Conservation (phyloP, 495 filamentous ascomycete species). For the Xylaria telfairii region DNA sequence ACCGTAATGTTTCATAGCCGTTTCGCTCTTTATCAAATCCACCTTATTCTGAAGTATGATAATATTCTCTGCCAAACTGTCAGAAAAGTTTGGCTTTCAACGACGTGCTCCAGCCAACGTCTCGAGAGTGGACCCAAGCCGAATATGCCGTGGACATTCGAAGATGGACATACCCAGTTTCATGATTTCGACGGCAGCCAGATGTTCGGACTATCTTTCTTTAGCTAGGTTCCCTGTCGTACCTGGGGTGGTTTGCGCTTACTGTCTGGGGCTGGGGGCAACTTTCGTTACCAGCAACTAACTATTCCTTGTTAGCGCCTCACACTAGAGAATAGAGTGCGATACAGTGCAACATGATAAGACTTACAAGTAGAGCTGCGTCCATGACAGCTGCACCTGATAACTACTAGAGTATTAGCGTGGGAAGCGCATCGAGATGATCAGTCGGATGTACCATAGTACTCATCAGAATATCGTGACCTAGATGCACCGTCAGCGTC, state of each 20-base stretch:
- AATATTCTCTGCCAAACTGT: constrained; percentile 67
- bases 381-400: constrained; percentile 99
- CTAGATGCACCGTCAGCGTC: constrained; percentile 6
- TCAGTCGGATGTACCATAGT: constrained; percentile 67
- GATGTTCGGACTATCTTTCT: constrained; percentile 76
- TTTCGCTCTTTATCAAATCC: constrained; percentile 94
- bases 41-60: constrained; percentile 99
- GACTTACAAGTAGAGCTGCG: constrained; percentile 84
- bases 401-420: constrained; percentile 49
- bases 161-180: constrained; percentile 31
- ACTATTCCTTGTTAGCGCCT: constrained; percentile 15
- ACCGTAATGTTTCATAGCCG: constrained; percentile 82
- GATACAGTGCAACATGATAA: neutral
- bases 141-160: neutral
- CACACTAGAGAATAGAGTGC: neutral
- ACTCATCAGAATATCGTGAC: constrained; percentile 99
- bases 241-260: neutral
- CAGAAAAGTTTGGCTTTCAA: neutral
- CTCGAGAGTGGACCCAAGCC: neutral
- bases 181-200: constrained; percentile 94
- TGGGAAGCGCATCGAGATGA: neutral
- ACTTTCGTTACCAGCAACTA: constrained; percentile 93
- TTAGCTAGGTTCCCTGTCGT: neutral
- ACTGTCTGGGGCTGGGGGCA: constrained; percentile 96
- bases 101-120: neutral